These are phyloP conservation scores for Neurospora sp. DNA, from an alignment of 2,329 filamentous ascomycete genomes.

Conservation along the genomic window DNA sequence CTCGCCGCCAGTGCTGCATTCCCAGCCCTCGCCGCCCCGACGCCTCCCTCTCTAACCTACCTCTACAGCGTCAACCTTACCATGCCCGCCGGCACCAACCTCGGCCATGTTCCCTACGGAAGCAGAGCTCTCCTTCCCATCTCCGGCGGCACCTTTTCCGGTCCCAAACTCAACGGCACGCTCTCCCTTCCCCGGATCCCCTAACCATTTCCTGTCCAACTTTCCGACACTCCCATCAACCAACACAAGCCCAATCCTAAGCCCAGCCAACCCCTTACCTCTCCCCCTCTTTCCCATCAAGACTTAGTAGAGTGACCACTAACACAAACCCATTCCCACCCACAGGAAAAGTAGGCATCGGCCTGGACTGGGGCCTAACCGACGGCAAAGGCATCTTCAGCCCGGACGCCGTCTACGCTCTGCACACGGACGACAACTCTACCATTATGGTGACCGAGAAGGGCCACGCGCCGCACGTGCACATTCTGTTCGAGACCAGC, in stretches of 20 bases:
- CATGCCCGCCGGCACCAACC: slow-evolving; percentile 9
- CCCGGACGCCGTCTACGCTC: slow-evolving; percentile 29
- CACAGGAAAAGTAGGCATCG: slow-evolving; percentile 17
- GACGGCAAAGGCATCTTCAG: slow-evolving; percentile 27
- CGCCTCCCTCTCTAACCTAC: slow-evolving; percentile 15
- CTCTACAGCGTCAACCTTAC: slow-evolving; percentile 22
- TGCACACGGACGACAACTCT: slow-evolving; percentile 28
- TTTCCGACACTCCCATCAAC: no score
- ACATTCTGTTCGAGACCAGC: slow-evolving; percentile 26
- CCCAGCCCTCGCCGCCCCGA: slow-evolving; percentile 7
- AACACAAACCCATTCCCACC: background rate
- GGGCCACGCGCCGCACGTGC: slow-evolving; percentile 13
- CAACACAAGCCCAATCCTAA: no score
- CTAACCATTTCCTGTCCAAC: no score
- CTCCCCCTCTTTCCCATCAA: no score
- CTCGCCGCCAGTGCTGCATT: background rate
- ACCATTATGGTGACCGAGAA: slow-evolving; percentile 28
- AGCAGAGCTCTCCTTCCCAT: slow-evolving; percentile 24
- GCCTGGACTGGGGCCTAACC: slow-evolving; percentile 28
- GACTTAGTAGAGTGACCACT: no score
- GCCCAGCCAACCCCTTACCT: no score
- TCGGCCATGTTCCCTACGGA: slow-evolving; percentile 19
- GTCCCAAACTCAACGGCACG: slow-evolving; percentile 23
- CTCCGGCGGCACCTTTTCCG: slow-evolving; percentile 26
- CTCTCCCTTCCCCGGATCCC: no score